Percentiles rank a stretch among this genome's conserved stretches.
These are phyloP conservation scores for Echeveria elegans DNA, from an alignment of 164 flowering plant genomes.

Conservation along the genomic window DNA sequence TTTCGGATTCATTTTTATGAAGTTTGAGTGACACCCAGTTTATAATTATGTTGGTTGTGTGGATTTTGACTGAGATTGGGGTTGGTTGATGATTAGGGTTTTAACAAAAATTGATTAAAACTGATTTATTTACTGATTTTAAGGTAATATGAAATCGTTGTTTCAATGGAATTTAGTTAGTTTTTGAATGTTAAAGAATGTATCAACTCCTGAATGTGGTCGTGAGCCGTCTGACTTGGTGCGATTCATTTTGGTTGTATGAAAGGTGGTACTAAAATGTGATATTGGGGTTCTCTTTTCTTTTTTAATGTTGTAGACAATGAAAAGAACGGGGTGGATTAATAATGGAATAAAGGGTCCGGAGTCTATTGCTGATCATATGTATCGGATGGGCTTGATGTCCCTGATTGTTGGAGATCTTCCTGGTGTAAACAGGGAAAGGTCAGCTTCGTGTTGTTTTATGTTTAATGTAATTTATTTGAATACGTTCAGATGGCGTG, in stretches of 20 bases:
- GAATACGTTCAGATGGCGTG: neutral
- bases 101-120: too few relatives aligned
- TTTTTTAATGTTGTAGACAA: slow-evolving; percentile 45
- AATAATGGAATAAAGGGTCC: slow-evolving; percentile 51
- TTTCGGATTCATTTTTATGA: neutral
- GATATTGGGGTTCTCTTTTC: neutral
- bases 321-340: slow-evolving; percentile 92
- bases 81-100: too few relatives aligned
- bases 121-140: too few relatives aligned
- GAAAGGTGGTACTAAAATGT: neutral
- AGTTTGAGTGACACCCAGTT: neutral
- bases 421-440: slow-evolving; percentile 80
- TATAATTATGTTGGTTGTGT: neutral
- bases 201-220: too few relatives aligned
- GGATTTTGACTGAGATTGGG: neutral
- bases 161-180: too few relatives aligned
- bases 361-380: slow-evolving; percentile 92
- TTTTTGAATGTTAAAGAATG: too few relatives aligned
- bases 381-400: slow-evolving; percentile 97
- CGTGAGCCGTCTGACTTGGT: too few relatives aligned
- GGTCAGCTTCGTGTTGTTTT: slow-evolving; percentile 22
- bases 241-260: too few relatives aligned
- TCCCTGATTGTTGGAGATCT: slow-evolving; percentile 66
- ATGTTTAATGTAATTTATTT: neutral
- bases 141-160: too few relatives aligned